Conservation (phyloP, 139 green algal species). For the Auxenochlorella pyrenoidosa region DNA sequence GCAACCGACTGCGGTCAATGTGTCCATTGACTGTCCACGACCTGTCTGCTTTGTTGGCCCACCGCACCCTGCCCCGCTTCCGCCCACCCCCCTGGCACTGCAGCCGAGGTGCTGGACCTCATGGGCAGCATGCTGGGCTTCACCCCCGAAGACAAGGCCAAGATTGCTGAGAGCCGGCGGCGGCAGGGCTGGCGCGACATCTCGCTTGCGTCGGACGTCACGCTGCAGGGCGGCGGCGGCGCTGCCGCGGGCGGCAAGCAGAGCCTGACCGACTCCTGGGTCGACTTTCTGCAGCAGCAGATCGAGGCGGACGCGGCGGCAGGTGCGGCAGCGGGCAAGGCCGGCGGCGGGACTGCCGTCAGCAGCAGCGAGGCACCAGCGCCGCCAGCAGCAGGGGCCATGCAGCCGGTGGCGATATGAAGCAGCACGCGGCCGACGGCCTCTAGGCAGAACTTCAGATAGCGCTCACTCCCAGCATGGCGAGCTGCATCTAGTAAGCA, state of each 20-base stretch:
- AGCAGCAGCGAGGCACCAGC: not conserved
- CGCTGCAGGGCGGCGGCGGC: not conserved
- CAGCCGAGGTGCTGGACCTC: slow-evolving; percentile 39
- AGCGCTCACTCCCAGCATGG: not conserved
- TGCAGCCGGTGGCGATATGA: not conserved
- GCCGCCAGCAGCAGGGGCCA: not conserved
- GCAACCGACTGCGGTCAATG: too few relatives aligned
- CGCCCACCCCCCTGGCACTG: not conserved
- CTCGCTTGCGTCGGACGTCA: slow-evolving; percentile 9
- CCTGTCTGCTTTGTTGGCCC: too few relatives aligned
- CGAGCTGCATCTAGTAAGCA: too few relatives aligned
- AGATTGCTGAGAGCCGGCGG: slow-evolving; percentile 31
- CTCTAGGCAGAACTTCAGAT: too few relatives aligned
- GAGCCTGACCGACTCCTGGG: slow-evolving; percentile 42
- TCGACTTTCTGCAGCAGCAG: slow-evolving; percentile 45
- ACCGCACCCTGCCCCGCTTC: too few relatives aligned
- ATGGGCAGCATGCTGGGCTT: slow-evolving; percentile 50
- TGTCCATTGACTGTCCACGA: too few relatives aligned
- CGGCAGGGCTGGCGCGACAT: slow-evolving; percentile 9
- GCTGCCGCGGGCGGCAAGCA: not conserved
- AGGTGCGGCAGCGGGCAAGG: not conserved
- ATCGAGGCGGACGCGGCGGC: slow-evolving; percentile 33
- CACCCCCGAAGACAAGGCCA: slow-evolving; percentile 28
- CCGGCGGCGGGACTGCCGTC: not conserved
- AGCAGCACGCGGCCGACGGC: too few relatives aligned